Base-by-base conservation (phyloP, 2,329 filamentous ascomycete genomes). In the Alternaria longipes region DNA sequence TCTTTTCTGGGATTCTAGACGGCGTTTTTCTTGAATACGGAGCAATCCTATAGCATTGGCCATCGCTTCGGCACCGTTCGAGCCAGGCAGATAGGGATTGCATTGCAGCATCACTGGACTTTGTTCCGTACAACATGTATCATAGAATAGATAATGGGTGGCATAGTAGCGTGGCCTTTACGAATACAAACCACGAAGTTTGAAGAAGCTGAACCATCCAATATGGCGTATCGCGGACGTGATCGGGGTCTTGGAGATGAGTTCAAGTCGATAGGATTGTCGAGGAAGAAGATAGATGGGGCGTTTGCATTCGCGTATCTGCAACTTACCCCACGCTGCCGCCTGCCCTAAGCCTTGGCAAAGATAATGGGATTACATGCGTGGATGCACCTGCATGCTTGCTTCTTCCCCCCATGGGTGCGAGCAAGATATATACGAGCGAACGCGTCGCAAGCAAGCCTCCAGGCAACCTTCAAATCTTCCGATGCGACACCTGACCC, bases 321-420 rank as follows among this genome's bases (percentile, higher is more conserved):
- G 20, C 4, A 8, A 36, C 46, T 36, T 50, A 50, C 67, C 68
- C 68, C 68, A 69, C 68, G 64, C 60, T 63, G 56, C 41, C 63
- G 54, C 60, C 59, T 55, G 20, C 11, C n/a, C 24, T 24, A 50
- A 18, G 60, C 20, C 70, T 70, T 69, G 66, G 70, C 68, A 63
- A 63, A 49, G 56, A 60, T 68, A 70, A 72, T 59, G 34, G 34
- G 46, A 70, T 71, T 67, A 68, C 62, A 63, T 59, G 47, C 56
- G 32, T 38, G 12, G 30, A 61, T 61, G 54, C 45, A 20, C 34
- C 53, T 42, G 38, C 56, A 55, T 59, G 51, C 60, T 64, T 63
- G 55, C 56, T 58, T 67, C 53, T 61, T 50, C 47, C 9, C 50
- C 20, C 24, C 32, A 30, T 47, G 22, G 32, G 28, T 53, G 41